Evolutionary conservation across 2,329 filamentous ascomycete species (phyloP), one percentile per base, ranked within the genome.

Genomic region (Colletotrichum tofieldiae): DNA sequence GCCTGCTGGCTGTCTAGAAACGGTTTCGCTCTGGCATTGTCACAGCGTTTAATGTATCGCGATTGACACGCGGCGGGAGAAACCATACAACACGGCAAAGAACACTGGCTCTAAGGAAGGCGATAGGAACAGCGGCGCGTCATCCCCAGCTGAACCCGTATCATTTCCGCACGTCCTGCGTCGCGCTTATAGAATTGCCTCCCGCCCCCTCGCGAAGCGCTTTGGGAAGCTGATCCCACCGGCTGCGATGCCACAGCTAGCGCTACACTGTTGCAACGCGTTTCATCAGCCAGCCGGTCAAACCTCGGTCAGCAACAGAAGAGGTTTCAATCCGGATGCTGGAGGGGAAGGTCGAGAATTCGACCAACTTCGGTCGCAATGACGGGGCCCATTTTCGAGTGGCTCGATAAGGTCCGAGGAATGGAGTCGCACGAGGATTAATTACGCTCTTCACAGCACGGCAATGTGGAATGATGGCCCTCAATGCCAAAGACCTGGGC

Each of bases 391-490:
- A 11, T 6, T 37, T 2, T 23, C 51, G n/a, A 18, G 5, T 26
- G 5, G 20, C 8, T 56, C 2, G 32, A 58, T 18, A 35, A 51
- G 55, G 18, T 29, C n/a, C 23, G 37, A 62, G 65, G 65, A 71
- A 71, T 71, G 68, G 18, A 51, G 8, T 35, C 41, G 12, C 26
- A 35, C 64, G 37, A 32, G 51, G n/a, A 35, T 35, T 45, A 58
- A 49, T 45, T 45, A 14, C 68, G 56, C 56, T 59, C 39, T 45
- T 54, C 20, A 37, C 23, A 20, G 26, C 32, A 43, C 32, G 59
- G 65, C 51, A 69, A 64, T 72, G 65, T 29, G 29, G 45, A 51
- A 39, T 47, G 23, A 60, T 64, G 66, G 64, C 41, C 51, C 54
- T 65, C 32, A 43, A 72, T 64, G 45, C 65, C 59, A 69, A 47